Evolutionary conservation across 345 rosid species (phyloP), one percentile per base, ranked within the genome.

Genomic region (Rubroshorea leprosula): DNA sequence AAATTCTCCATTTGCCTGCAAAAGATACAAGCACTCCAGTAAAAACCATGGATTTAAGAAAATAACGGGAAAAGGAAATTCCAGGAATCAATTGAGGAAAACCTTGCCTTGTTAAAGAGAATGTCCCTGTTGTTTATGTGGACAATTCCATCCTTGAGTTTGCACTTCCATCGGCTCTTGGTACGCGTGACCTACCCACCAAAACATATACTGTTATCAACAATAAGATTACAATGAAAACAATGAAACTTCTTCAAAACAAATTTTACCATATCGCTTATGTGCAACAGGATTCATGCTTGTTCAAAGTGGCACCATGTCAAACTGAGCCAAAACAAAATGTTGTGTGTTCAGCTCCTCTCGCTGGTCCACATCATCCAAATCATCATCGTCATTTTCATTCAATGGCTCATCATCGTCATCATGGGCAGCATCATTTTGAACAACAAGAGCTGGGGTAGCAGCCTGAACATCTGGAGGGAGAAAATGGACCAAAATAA

Each of bases 151-250:
- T 90, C 96, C 81, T 90, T 90, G 72, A 90, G 78, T 4, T 66
- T 76, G 72, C 97, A 90, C 66, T 90, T 90, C 97, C 97, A 90
- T 68, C 55, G 74, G 87, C 91, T 90, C 80, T 90, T 90, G 50
- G 96, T 83, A 25, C 97, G 96, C 52, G 91, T 82, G 61, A 90
- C 97, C 97, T 90, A 55, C 45, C 60, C 55, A 43, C 31, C 11
- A 23, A 25, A 47, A 49, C n/a, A n/a, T 44, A n/a, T n/a, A 44
- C 12, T 6, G 41, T 13, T 13, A 44, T 44, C 14, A 44, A 44
- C 4, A 2, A 2, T 5, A 16, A 44, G 47, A 44, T 2, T 13
- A 44, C 35, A 4, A 29, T n/a, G n/a, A n/a, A n/a, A n/a, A n/a
- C n/a, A n/a, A n/a, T 9, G 5, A 9, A 29, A 4, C n/a, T n/a